Base-by-base conservation (phyloP, 2,329 filamentous ascomycete species). In the Aspergillus sp. region DNA sequence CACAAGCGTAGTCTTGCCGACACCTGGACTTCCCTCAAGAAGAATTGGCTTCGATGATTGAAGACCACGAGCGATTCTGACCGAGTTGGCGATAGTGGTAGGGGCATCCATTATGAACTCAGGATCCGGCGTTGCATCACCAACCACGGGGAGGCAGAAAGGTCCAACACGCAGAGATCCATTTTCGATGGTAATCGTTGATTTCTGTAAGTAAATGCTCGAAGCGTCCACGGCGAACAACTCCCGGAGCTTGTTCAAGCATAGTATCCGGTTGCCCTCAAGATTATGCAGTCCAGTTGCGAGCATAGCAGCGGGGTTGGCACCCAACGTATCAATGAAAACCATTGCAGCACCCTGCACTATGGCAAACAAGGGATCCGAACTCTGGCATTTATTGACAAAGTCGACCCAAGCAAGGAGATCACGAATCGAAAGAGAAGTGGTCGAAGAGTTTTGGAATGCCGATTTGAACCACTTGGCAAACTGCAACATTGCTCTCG, bases 1-100 rank as follows among this genome's bases (percentile, higher is more conserved):
- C 19, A 99, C 82, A 10, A 99, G 76, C 1, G 91, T 95, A 0
- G 93, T 99, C 72, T 98, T 99, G 44, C 93, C 93, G 19, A 99
- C 93, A 62, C 93, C 93, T n/a, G 93, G 93, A 56, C 88, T 96
- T 31, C 94, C 93, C 70, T 99, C 93, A 3, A 99, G 78, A 6
- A 98, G 76, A 42, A 98, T 91, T 3, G 93, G 91, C 61, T 96
- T 96, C 41, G 82, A 77, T 43, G 95, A 81, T 58, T 95, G 90
- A 48, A 98, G 73, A 10, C 91, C 94, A 49, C 93, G 83, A 43
- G 94, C 79, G 29, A 98, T 85, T 61, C 93, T 81, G 82, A 97
- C 91, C 1, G 86, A 86, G 60, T 98, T 99, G 39, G 85, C 76
- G 47, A 85, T 83, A 1, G 93, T 97, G 0, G 93, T 98, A 1